Percentiles rank a stretch among this genome's conserved stretches.
These are phyloP conservation scores for Murraya paniculata DNA, from an alignment of 345 rosid genomes.

Conservation along the genomic window DNA sequence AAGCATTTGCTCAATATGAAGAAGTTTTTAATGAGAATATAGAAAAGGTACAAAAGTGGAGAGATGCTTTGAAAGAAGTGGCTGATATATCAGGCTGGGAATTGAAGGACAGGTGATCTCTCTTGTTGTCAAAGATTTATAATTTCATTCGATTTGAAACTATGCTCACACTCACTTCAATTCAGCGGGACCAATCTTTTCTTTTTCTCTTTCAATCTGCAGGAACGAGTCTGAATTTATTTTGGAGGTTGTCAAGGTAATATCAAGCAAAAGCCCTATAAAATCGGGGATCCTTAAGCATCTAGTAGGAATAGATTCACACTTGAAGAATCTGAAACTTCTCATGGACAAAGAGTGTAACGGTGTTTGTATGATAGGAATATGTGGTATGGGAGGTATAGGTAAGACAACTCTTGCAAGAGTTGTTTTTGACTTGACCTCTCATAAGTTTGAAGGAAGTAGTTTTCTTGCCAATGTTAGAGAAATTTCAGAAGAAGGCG, in stretches of 20 bases:
- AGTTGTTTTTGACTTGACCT: neutral
- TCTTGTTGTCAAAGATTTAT: neutral
- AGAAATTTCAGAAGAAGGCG: neutral
- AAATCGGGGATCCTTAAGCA: neutral
- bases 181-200: too few species aligned
- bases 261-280: neutral
- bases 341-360: neutral
- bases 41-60: neutral
- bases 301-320: neutral
- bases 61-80: neutral
- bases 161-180: too few species aligned
- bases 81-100: neutral
- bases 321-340: neutral
- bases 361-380: neutral
- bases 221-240: neutral
- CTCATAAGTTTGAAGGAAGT: neutral
- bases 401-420: neutral
- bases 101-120: neutral
- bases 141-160: too few species aligned
- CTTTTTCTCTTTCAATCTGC: neutral
- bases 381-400: neutral
- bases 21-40: neutral
- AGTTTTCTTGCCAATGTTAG: neutral
- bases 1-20: neutral
- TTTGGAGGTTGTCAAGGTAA: neutral